These are phyloP conservation scores for Thalassiosira mediterranea DNA, from an alignment of 352 stramenopile genomes.

Conservation along the genomic window DNA sequence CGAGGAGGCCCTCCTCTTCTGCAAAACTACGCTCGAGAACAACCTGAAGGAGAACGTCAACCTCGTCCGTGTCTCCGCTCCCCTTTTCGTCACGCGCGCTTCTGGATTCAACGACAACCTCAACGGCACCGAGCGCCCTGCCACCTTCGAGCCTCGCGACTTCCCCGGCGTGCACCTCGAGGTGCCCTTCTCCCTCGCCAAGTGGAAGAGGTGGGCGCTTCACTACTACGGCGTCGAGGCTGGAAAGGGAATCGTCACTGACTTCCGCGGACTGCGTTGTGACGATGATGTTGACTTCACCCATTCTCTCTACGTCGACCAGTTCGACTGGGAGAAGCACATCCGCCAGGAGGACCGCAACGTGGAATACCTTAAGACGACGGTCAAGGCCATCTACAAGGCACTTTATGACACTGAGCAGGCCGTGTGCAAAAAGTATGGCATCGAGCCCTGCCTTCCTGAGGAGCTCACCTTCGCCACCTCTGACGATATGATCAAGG, in stretches of 20 bases:
- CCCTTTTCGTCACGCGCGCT: conserved; percentile 39
- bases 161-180: conserved; percentile 36
- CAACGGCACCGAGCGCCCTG: conserved; percentile 33
- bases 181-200: conserved; percentile 49
- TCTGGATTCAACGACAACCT: conserved; percentile 55
- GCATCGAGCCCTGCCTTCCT: conserved; percentile 28
- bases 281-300: conserved; percentile 58
- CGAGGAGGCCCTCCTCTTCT: conserved; percentile 41
- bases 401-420: conserved; percentile 51
- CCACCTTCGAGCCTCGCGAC: conserved; percentile 46
- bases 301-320: conserved; percentile 53
- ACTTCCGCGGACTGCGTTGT: conserved; percentile 47
- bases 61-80: conserved; percentile 38
- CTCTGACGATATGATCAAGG: conserved; percentile 36
- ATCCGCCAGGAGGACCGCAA: conserved; percentile 38
- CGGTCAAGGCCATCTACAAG: conserved; percentile 52
- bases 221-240: conserved; percentile 42
- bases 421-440: conserved; percentile 30
- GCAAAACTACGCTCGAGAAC: conserved; percentile 52
- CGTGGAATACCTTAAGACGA: conserved; percentile 44
- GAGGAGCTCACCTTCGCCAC: conserved; percentile 25
- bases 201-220: conserved; percentile 54
- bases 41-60: conserved; percentile 60
- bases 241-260: conserved; percentile 47
- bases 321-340: conserved; percentile 55